Conservation (phyloP, 1,284 basidiomycete species). For the Gymnopus androsaceus region DNA sequence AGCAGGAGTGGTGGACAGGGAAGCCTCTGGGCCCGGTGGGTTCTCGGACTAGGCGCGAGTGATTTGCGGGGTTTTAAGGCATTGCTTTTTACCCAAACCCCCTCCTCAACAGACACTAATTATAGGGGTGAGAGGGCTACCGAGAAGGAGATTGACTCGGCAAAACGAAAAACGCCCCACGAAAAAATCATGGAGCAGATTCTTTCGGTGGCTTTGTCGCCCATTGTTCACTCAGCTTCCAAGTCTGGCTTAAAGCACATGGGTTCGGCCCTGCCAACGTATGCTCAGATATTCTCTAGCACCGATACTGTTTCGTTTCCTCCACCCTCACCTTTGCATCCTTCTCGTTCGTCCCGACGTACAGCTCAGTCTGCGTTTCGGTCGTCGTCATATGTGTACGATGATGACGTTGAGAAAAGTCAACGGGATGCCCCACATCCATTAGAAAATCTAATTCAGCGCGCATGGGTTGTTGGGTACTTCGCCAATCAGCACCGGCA, state of each 20-base stretch:
- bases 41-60: not conserved
- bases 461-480: not conserved
- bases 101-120: not conserved
- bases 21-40: not conserved
- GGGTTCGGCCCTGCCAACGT: not conserved
- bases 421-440: not conserved
- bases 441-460: not conserved
- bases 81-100: not conserved
- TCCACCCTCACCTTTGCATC: too few species aligned
- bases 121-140: not conserved
- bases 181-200: not conserved
- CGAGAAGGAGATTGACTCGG: too few species aligned
- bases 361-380: too few species aligned
- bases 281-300: not conserved
- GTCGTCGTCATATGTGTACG: too few species aligned
- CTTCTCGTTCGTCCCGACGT: too few species aligned
- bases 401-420: not conserved
- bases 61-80: constrained; percentile 1
- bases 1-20: not conserved
- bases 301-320: too few species aligned
- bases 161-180: not conserved
- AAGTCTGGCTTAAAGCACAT: not conserved
- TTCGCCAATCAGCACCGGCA: not conserved
- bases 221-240: too few species aligned
- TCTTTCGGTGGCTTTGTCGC: not conserved